These are phyloP conservation scores for Eucalyptus polyanthemos DNA, from an alignment of 345 rosid species.

Conservation along the genomic window DNA sequence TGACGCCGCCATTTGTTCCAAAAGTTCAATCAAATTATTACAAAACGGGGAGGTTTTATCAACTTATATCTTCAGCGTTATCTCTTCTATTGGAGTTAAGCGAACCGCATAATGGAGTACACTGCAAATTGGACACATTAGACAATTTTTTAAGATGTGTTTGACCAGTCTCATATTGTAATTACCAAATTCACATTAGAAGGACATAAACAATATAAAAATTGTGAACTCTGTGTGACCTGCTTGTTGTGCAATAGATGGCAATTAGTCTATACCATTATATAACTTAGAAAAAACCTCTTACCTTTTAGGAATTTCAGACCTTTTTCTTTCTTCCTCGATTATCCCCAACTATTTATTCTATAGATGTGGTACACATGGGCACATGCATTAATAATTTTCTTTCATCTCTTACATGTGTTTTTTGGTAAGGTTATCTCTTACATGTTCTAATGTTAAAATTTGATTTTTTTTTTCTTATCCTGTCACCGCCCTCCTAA, in stretches of 20 bases:
- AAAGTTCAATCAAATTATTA: neutral
- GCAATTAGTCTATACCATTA: neutral
- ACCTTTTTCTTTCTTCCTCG: neutral
- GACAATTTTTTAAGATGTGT: neutral
- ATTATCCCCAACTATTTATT: neutral
- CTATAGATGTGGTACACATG: neutral
- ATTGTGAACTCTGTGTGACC: neutral
- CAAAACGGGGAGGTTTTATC: accelerated
- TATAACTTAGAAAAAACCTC: neutral
- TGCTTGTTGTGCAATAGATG: neutral
- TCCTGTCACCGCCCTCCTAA: neutral
- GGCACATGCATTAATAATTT: neutral
- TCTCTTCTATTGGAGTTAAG: neutral
- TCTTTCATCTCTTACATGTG: neutral
- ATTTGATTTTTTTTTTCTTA: neutral
- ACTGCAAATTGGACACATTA: neutral
- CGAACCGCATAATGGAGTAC: neutral
- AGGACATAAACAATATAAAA: neutral
- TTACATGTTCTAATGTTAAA: neutral
- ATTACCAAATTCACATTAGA: neutral
- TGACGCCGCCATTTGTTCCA: neutral
- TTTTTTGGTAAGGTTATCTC: too few relatives aligned
- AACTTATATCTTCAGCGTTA: neutral
- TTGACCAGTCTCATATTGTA: neutral
- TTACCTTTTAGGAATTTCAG: neutral